Evolutionary conservation across 1,139 yeast species (phyloP), one percentile per base, ranked within the genome.

Genomic region (Lodderomyces orthopsilosis): DNA sequence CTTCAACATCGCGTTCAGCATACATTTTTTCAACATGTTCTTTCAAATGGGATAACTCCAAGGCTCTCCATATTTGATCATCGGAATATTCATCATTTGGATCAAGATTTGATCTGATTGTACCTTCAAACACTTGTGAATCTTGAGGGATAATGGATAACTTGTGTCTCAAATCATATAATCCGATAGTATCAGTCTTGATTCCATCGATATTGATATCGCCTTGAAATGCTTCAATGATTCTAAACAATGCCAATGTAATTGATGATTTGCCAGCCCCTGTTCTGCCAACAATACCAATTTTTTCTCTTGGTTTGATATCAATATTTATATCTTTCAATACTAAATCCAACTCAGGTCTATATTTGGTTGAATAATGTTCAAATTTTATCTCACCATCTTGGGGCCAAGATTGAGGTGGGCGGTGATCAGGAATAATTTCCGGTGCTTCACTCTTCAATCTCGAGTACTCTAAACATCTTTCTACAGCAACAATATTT

Each of bases 181-280:
- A 72, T 2, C 98, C 98, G 54, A 93, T 82, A 13, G 70, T 55
- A 40, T 81, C 70, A 8, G 93, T 89, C 51, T 85, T 70, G 15
- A 90, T 57, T 21, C 72, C 77, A 64, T 93, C 98, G 53, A 93
- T 86, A 17, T 68, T 66, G 49, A 93, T 89, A 46, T 75, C 63
- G 35, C 98, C 98, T 2, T 61, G 67, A 19, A 75, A 71, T 4
- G 94, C 84, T 63, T 93, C 98, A 56, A 93, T 89, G 40, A 93
- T 83, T 59, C 98, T 75, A 74, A 91, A 91, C 38, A 93, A 68
- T 0, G 97, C 95, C 52, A 93, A 68, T 0, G 97, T 90, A 56
- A 93, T 74, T 1, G 96, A 87, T 0, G 96, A 86, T 63, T 93
- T 93, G 46, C 98, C 98, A 2, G 98, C 98, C 51, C 98, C 98